Conservation (phyloP, 1,284 basidiomycete genomes). For the Rhodotorula sp. region DNA sequence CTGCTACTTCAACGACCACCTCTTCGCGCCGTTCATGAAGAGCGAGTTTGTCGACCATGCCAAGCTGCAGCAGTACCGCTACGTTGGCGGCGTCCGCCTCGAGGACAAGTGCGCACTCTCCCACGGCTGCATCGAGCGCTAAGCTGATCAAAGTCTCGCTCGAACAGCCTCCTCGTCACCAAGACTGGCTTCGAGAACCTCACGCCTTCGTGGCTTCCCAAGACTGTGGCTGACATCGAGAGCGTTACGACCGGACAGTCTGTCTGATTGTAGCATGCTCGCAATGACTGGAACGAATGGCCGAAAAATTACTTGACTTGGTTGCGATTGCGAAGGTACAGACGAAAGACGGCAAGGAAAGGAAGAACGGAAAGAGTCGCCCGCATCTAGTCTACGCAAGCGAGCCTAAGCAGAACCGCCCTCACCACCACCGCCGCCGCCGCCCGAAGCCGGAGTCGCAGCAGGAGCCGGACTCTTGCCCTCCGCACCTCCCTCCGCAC, state of each 20-base stretch:
- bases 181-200: constrained; percentile 42
- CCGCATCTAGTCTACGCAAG: no score
- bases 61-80: constrained; percentile 67
- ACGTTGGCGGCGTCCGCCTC: constrained; percentile 81
- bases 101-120: constrained; percentile 69
- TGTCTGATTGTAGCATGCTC: neutral
- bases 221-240: constrained; percentile 37
- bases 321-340: neutral
- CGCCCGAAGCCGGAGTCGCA: constrained; percentile 2
- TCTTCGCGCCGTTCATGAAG: constrained; percentile 47
- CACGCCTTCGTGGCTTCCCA: constrained; percentile 36
- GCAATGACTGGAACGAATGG: neutral
- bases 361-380: neutral
- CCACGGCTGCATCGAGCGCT: neutral
- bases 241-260: constrained; percentile 28
- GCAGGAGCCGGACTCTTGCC: constrained; percentile 1
- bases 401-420: neutral
- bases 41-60: constrained; percentile 69
- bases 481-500: neutral
- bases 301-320: neutral
- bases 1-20: constrained; percentile 43
- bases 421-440: constrained; percentile 4
- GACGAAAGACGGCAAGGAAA: neutral
- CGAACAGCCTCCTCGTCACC: constrained; percentile 40
- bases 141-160: neutral